phyloP scores from a whole-genome alignment of 2,329 filamentous ascomycete species.

The Apiospora marii region DNA sequence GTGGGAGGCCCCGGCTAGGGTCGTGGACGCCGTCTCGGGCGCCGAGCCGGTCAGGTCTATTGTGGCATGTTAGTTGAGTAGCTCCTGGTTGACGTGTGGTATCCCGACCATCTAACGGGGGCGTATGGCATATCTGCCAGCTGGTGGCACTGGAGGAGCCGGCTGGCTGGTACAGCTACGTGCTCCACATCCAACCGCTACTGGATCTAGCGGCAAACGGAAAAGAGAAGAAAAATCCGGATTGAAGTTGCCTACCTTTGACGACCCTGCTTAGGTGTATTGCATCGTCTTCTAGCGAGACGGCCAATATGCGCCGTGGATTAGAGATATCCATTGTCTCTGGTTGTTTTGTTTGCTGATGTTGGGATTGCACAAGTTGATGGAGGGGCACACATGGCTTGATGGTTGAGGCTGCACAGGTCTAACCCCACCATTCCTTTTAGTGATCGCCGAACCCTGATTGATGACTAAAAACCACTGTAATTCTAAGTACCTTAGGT shows the following conservation, averaged over 20 bases:
- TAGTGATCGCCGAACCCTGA: constrained; percentile 22
- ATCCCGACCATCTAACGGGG: neutral
- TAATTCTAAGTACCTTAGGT: neutral
- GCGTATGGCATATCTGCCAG: constrained; percentile 12
- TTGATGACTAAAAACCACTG: constrained; percentile 21
- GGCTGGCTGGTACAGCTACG: neutral
- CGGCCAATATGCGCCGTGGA: constrained; percentile 65
- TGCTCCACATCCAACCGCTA: neutral
- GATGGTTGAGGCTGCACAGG: constrained; percentile 14
- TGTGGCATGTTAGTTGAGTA: constrained; percentile 24
- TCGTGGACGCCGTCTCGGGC: constrained; percentile 48
- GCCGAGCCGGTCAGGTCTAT: constrained; percentile 61
- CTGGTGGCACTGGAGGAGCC: neutral
- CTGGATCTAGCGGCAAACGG: neutral
- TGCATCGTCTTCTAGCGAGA: constrained; percentile 57
- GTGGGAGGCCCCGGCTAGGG: constrained; percentile 68
- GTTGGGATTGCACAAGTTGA: constrained; percentile 23
- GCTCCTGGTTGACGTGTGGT: neutral
- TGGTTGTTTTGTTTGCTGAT: constrained; percentile 24
- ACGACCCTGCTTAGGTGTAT: constrained; percentile 58
- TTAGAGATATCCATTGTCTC: constrained; percentile 53
- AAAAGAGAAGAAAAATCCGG: neutral
- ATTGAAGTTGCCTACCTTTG: constrained; percentile 53
- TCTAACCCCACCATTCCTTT: constrained; percentile 16
- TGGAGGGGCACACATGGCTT: constrained; percentile 29